A percentile compares a stretch with the other conserved stretches of the same genome.
Conservation (phyloP, 495 filamentous ascomycete genomes). For the Penicillium canariense region DNA sequence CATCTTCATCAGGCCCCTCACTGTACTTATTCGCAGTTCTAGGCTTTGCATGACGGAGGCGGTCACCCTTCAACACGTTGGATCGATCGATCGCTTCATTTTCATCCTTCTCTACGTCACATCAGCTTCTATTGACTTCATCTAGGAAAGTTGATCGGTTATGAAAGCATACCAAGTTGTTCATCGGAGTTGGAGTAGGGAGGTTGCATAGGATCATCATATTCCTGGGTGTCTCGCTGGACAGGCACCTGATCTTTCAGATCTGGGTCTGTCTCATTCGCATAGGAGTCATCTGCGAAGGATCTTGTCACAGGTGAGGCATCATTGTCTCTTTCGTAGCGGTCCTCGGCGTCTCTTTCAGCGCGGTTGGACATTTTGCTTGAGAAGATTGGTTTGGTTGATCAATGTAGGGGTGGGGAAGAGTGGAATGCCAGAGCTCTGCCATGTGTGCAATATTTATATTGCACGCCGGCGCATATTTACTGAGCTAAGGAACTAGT, state of each 20-base stretch:
- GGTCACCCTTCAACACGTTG: slow-evolving; percentile 27
- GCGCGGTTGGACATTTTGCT: slow-evolving; percentile 20
- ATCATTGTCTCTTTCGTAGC: slow-evolving; percentile 30
- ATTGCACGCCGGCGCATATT: no score
- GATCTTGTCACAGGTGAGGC: slow-evolving; percentile 19
- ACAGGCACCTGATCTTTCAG: background rate
- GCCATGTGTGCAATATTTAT: no score
- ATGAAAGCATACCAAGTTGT: slow-evolving; percentile 7
- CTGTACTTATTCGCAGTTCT: slow-evolving; percentile 22
- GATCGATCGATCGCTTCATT: background rate
- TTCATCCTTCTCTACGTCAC: background rate
- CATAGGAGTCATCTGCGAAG: slow-evolving; percentile 12
- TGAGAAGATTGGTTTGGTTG: background rate
- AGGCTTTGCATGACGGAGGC: slow-evolving; percentile 30
- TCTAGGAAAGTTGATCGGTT: no score
- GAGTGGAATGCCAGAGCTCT: no score
- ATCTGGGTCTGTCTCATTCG: background rate
- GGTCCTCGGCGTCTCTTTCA: slow-evolving; percentile 32
- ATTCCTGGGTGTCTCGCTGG: slow-evolving; percentile 3
- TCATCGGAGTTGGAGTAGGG: slow-evolving; percentile 3
- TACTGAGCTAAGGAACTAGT: no score
- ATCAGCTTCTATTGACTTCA: background rate
- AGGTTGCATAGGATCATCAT: slow-evolving; percentile 9
- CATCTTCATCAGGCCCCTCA: slow-evolving; percentile 32
- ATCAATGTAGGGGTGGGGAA: no score